These are phyloP conservation scores for Geotrichum aggregatum DNA, from an alignment of 1,139 yeast species.

Conservation along the genomic window DNA sequence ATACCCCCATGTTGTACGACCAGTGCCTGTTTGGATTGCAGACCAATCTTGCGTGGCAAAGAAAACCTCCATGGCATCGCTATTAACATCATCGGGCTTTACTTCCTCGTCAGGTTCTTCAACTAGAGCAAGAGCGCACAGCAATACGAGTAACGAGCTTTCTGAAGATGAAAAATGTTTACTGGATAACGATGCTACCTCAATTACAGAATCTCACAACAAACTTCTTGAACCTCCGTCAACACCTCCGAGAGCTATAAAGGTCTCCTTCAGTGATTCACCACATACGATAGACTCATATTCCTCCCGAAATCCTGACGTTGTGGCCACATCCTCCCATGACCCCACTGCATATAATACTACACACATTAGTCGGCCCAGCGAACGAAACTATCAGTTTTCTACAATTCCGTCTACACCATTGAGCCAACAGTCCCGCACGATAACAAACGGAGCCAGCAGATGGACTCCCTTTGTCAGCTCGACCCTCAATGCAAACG, in stretches of 20 bases:
- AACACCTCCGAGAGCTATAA: background rate
- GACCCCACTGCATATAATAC: background rate
- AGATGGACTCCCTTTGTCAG: constrained; percentile 21
- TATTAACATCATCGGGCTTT: background rate
- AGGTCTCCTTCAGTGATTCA: background rate
- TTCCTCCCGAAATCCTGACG: background rate
- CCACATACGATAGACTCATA: background rate
- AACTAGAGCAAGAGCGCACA: too few species aligned
- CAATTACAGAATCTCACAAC: background rate
- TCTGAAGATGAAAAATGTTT: background rate
- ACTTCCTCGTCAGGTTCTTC: background rate
- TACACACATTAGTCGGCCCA: background rate
- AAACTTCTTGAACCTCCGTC: background rate
- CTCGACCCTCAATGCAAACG: constrained; percentile 4
- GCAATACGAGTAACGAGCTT: background rate
- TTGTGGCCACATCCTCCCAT: background rate
- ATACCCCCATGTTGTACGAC: constrained; percentile 17
- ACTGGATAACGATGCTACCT: background rate
- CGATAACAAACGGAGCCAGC: constrained; percentile 5
- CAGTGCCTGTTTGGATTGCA: constrained; percentile 19
- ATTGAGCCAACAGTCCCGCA: background rate
- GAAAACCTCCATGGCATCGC: constrained; percentile 11
- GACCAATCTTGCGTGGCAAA: constrained; percentile 10
- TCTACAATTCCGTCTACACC: background rate
- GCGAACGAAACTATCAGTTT: background rate